Evolutionary conservation across 176 grass and related monocot genomes (phyloP).

Genomic region (Musa troglodytarum): DNA sequence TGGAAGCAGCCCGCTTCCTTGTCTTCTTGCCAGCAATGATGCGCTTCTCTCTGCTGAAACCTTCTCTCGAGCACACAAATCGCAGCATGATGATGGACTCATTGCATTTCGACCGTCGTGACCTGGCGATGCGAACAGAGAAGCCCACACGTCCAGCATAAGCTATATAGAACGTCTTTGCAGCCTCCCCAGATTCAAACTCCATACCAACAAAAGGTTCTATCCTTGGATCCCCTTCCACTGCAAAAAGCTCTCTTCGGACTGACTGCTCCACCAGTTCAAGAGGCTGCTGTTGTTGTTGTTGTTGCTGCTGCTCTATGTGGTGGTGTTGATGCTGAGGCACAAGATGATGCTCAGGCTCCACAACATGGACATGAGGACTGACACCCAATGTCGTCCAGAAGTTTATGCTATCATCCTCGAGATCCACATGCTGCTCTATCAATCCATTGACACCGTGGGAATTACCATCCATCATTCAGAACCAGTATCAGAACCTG

Average conservation of each 20-base stretch:
- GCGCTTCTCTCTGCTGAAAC: slow-evolving; percentile 66
- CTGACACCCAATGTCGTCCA: slow-evolving; percentile 78
- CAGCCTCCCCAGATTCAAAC: slow-evolving; percentile 80
- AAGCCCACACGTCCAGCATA: slow-evolving; percentile 77
- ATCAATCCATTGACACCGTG: slow-evolving; percentile 36
- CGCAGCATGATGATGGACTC: slow-evolving; percentile 92
- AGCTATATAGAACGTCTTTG: slow-evolving; percentile 93
- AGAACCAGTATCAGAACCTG: neutral
- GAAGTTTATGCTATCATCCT: slow-evolving; percentile 97
- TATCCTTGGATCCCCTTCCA: slow-evolving; percentile 39
- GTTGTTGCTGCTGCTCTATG: slow-evolving; percentile 20
- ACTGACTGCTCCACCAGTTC: slow-evolving; percentile 29
- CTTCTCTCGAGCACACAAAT: slow-evolving; percentile 83
- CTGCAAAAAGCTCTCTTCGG: slow-evolving; percentile 58
- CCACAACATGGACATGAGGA: slow-evolving; percentile 56
- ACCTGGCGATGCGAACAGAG: slow-evolving; percentile 67
- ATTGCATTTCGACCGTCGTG: slow-evolving; percentile 67
- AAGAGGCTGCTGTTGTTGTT: slow-evolving; percentile 5
- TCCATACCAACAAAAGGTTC: slow-evolving; percentile 88
- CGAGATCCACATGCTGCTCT: slow-evolving; percentile 65
- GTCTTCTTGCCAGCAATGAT: slow-evolving; percentile 57
- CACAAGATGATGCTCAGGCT: slow-evolving; percentile 21
- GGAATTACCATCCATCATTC: slow-evolving; percentile 41
- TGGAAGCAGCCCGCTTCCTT: slow-evolving; percentile 69
- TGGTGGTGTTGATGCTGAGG: slow-evolving; percentile 39